phyloP scores from a whole-genome alignment of 225 moss, liverwort and hornwort genomes.

The Marchantia paleacea region DNA sequence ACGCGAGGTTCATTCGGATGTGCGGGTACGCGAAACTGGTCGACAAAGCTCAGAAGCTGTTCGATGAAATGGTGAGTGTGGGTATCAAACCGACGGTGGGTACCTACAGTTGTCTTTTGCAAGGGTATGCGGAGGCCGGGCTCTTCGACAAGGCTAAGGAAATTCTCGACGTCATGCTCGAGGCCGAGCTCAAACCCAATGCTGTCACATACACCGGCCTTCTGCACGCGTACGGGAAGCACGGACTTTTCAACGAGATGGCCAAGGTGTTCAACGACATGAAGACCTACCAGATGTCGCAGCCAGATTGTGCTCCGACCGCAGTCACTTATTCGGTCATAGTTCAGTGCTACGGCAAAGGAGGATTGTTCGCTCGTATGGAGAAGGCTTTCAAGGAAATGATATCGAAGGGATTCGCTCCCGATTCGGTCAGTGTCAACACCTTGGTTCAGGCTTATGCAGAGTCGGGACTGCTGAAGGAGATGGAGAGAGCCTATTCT shows the following conservation, averaged over 20 bases:
- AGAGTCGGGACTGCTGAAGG: constrained; percentile 68
- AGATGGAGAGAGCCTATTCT: constrained; percentile 75
- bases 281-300: constrained; percentile 51
- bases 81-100: constrained; percentile 61
- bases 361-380: constrained; percentile 74
- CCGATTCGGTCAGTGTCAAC: constrained; percentile 68
- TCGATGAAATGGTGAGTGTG: constrained; percentile 71
- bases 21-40: constrained; percentile 64
- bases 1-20: constrained; percentile 70
- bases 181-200: constrained; percentile 67
- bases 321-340: constrained; percentile 69
- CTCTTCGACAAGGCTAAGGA: constrained; percentile 68
- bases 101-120: constrained; percentile 75
- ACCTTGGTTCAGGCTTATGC: constrained; percentile 75
- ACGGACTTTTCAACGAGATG: constrained; percentile 68
- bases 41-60: constrained; percentile 65
- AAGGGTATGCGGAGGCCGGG: constrained; percentile 79
- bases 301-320: constrained; percentile 61
- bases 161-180: constrained; percentile 65
- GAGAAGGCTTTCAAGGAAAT: constrained; percentile 69
- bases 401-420: constrained; percentile 49
- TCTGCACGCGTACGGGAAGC: constrained; percentile 76
- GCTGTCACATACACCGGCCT: constrained; percentile 90
- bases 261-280: constrained; percentile 79
- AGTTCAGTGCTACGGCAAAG: constrained; percentile 72